Conservation (phyloP, 345 rosid genomes). For the Eucalyptus victrix region DNA sequence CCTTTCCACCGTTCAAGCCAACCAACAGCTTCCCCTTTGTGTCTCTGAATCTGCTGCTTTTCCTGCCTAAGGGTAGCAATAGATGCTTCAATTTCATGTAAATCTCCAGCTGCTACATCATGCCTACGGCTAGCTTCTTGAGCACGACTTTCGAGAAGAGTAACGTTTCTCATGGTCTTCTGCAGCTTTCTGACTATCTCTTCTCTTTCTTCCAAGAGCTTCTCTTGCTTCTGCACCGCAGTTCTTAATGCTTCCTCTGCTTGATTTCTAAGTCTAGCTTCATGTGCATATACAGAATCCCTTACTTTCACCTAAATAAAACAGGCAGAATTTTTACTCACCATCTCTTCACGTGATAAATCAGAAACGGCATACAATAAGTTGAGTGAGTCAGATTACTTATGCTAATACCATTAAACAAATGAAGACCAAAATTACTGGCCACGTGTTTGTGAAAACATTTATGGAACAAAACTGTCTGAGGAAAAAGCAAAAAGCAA, state of each 20-base stretch:
- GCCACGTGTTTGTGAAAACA: not conserved
- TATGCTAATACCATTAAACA: not conserved
- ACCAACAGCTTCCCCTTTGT: conserved; percentile 52
- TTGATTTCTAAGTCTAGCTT: conserved; percentile 28
- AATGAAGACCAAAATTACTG: not conserved
- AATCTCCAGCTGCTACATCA: conserved; percentile 42
- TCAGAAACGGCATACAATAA: not conserved
- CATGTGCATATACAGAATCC: conserved; percentile 26
- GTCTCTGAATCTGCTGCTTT: conserved; percentile 44
- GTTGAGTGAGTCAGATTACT: not conserved
- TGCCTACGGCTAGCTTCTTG: conserved; percentile 31
- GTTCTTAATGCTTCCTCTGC: conserved; percentile 31
- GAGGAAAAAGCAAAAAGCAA: not conserved
- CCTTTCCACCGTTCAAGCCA: conserved; percentile 72
- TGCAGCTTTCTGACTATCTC: conserved; percentile 25
- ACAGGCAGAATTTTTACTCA: not conserved
- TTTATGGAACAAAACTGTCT: not conserved
- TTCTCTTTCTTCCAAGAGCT: conserved; percentile 35
- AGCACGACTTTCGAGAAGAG: conserved; percentile 40
- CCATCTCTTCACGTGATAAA: not conserved
- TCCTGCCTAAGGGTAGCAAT: conserved; percentile 42
- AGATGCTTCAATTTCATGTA: conserved; percentile 31
- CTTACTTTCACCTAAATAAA: conserved; percentile 28
- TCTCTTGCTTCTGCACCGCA: conserved; percentile 18
- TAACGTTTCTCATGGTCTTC: conserved; percentile 39